Percentiles rank a stretch among this genome's conserved stretches.
Conservation (phyloP, 78 protist species). For the Guillardia theta region DNA sequence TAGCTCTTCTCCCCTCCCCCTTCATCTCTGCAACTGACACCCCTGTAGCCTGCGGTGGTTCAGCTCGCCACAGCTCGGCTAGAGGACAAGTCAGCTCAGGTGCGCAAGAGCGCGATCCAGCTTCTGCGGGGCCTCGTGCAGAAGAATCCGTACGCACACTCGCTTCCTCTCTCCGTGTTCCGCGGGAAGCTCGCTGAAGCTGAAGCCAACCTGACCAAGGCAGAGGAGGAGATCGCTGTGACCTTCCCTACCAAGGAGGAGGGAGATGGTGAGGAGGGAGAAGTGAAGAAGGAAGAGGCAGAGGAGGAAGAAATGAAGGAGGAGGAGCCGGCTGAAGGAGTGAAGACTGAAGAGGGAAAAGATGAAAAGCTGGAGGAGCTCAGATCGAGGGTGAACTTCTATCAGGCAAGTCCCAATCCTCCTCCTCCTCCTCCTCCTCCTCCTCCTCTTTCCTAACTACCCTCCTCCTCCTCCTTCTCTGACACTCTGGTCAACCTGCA, state of each 20-base stretch:
- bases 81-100: conserved; percentile 1
- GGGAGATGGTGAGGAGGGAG: background rate
- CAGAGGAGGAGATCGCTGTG: background rate
- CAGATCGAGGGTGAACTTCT: background rate
- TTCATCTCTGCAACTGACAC: no score
- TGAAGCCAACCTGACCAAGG: background rate
- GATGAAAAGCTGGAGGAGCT: background rate
- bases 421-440: no score
- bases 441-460: no score
- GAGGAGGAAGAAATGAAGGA: background rate
- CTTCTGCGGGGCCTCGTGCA: background rate
- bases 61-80: background rate
- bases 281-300: background rate
- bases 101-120: conserved; percentile 44
- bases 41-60: conserved; percentile 6
- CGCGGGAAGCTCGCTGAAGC: background rate
- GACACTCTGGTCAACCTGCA: no score
- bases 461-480: no score
- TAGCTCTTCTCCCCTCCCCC: no score
- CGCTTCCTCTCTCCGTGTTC: background rate
- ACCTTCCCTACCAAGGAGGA: background rate
- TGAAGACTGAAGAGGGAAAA: background rate
- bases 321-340: background rate
- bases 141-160: background rate
- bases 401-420: no score